Evolutionary conservation across 306 rosid species (phyloP).

Genomic region (Oemleria cerasiformis): DNA sequence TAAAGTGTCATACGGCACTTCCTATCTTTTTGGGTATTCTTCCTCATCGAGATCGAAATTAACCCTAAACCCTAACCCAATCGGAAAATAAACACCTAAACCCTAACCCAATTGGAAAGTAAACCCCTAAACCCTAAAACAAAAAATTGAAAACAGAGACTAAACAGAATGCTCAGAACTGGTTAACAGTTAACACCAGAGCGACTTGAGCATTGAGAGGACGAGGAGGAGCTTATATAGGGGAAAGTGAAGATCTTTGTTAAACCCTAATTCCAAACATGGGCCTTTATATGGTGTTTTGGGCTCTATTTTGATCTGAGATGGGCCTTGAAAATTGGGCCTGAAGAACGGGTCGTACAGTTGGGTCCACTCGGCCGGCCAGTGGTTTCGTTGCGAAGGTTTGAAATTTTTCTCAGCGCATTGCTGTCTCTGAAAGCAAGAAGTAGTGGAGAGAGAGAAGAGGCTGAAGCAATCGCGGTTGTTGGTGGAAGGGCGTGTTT

Average conservation of each 20-base stretch:
- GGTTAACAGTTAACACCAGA: too few relatives aligned
- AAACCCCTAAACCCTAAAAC: neutral
- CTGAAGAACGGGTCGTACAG: neutral
- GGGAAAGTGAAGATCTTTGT: neutral
- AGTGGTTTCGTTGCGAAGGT: neutral
- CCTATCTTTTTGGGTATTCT: conserved; percentile 75
- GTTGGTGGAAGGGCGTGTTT: neutral
- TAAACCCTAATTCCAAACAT: conserved; percentile 5
- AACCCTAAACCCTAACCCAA: neutral
- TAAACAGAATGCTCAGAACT: neutral
- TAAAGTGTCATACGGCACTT: conserved; percentile 97
- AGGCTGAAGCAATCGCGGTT: neutral
- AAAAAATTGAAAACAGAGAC: neutral
- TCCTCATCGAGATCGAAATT: conserved; percentile 56
- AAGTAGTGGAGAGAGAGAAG: neutral
- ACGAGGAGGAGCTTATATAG: neutral
- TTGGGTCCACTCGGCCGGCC: neutral
- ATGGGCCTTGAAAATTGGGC: neutral
- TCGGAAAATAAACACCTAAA: neutral
- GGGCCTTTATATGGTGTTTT: neutral
- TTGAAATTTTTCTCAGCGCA: neutral
- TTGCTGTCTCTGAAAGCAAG: conserved; percentile 12
- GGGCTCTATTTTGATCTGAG: neutral
- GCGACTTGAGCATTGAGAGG: neutral
- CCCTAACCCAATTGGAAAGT: neutral